Percentiles rank a stretch among this genome's conserved stretches.
Conservation (phyloP, 2,329 filamentous ascomycete genomes). For the Cryphonectria nitschkei region DNA sequence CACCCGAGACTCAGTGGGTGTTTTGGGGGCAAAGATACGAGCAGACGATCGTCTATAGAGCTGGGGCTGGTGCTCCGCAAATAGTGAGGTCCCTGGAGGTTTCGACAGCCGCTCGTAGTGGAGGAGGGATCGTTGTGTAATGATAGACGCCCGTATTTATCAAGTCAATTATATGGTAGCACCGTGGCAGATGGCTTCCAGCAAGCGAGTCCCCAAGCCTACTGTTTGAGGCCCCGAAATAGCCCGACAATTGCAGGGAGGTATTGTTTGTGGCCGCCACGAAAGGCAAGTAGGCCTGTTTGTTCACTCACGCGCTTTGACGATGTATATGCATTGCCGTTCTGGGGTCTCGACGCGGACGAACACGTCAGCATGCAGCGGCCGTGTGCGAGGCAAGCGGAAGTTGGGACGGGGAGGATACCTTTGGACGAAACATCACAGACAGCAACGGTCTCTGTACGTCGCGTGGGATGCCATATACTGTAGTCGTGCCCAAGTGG, state of each 20-base stretch:
- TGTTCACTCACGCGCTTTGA: neutral
- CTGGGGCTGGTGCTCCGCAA: constrained; percentile 4
- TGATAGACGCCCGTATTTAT: neutral
- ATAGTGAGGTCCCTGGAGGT: constrained; percentile 15
- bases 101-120: constrained; percentile 14
- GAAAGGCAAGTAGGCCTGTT: neutral
- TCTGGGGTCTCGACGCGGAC: constrained; percentile 12
- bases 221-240: neutral
- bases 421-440: neutral
- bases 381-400: neutral
- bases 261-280: neutral
- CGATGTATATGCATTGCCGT: constrained; percentile 2
- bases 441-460: neutral
- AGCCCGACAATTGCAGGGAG: neutral
- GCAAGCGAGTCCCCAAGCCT: neutral
- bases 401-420: neutral
- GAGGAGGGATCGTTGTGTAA: neutral
- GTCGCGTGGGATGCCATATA: neutral
- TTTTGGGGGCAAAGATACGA: neutral
- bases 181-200: neutral
- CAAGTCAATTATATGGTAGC: neutral
- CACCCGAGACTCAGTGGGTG: neutral
- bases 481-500: neutral
- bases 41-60: neutral
- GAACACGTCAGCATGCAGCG: constrained; percentile 16